Evolutionary conservation across 371 early-diverging fungal genomes (phyloP), one percentile per base, ranked within the genome.

Genomic region (Mucor plumbeus): DNA sequence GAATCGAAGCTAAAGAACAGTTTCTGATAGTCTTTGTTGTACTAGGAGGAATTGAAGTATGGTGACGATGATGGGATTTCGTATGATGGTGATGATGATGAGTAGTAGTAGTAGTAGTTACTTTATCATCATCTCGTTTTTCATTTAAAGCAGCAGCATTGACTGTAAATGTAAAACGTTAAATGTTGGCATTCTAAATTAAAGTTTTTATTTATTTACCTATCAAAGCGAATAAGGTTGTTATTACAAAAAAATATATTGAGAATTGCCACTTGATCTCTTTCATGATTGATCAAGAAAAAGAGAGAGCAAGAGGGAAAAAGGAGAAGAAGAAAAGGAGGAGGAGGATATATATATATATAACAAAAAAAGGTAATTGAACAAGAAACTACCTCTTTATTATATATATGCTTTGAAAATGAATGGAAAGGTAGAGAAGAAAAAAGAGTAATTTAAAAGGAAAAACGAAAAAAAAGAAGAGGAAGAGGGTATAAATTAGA

Each of bases 201-300:
- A 59, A 31, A 33, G 26, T 54, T 38, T 38, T 38, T 38, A 0
- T 44, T 44, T n/a, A 35, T 15, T 15, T 65, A 65, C 65, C 65
- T 58, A 48, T 38, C 34, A 38, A 65, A 15, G 47, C 34, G n/a
- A 58, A 47, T 38, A 65, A 36, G 56, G 57, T 15, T 15, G 64
- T 40, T 31, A 63, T 15, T 15, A 63, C 21, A 36, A 62, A 19
- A 62, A 62, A 47, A 26, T 43, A 38, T 43, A 62, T 36, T 17
- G 68, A 61, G 34, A 66, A 55, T 61, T 47, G 68, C 59, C 58
- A 63, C 53, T 50, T 59, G 41, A 50, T 50, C 33, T 43, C 48
- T 63, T 57, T 62, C 48, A 61, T 67, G 15, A 35, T 43, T 19
- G 54, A 64, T 56, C 34, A 64, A 64, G 40, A 39, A 47, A 62